phyloP scores from a whole-genome alignment of 2,329 filamentous ascomycete species.

The Aspergillus caelatus region DNA sequence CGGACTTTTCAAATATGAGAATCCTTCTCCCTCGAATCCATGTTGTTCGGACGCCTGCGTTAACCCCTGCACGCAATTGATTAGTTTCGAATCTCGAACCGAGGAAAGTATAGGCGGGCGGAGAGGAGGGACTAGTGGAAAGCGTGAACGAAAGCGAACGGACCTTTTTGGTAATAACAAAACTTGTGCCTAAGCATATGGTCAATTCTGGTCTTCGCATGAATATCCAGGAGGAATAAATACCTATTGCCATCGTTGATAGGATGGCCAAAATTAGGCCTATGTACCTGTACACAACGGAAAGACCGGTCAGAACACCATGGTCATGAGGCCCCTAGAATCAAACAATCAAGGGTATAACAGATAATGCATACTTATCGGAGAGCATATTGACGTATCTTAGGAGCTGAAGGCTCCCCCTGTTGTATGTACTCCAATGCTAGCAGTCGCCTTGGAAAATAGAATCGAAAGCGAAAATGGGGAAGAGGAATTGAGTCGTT shows the following conservation, averaged over 20 bases:
- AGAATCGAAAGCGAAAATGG: slow-evolving; percentile 12
- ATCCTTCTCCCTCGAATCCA: slow-evolving; percentile 96
- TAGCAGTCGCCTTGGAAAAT: slow-evolving; percentile 20
- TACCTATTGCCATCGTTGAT: slow-evolving; percentile 53
- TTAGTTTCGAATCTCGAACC: slow-evolving; percentile 22
- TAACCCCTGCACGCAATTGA: slow-evolving; percentile 64
- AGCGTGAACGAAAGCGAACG: slow-evolving; percentile 27
- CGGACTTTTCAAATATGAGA: slow-evolving; percentile 90
- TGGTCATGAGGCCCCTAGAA: slow-evolving; percentile 13
- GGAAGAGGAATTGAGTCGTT: slow-evolving; percentile 5
- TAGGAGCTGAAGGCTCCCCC: slow-evolving; percentile 43
- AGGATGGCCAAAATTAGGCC: slow-evolving; percentile 50
- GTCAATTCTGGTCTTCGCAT: slow-evolving; percentile 13
- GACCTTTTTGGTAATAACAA: slow-evolving; percentile 99
- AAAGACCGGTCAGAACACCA: slow-evolving; percentile 21
- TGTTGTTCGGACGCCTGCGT: slow-evolving; percentile 88
- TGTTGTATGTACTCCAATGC: slow-evolving; percentile 36
- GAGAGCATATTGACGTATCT: slow-evolving; percentile 40
- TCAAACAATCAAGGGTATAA: slow-evolving; percentile 1
- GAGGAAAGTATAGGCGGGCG: slow-evolving; percentile 10
- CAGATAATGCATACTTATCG: slow-evolving; percentile 41
- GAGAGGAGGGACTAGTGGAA: slow-evolving; percentile 8
- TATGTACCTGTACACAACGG: slow-evolving; percentile 44
- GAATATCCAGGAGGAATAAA: slow-evolving; percentile 8
- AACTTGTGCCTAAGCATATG: slow-evolving; percentile 74